Percentiles rank a stretch among this genome's conserved stretches.
These are phyloP conservation scores for Neofusicoccum ribis DNA, from an alignment of 2,329 filamentous ascomycete genomes.

Conservation along the genomic window DNA sequence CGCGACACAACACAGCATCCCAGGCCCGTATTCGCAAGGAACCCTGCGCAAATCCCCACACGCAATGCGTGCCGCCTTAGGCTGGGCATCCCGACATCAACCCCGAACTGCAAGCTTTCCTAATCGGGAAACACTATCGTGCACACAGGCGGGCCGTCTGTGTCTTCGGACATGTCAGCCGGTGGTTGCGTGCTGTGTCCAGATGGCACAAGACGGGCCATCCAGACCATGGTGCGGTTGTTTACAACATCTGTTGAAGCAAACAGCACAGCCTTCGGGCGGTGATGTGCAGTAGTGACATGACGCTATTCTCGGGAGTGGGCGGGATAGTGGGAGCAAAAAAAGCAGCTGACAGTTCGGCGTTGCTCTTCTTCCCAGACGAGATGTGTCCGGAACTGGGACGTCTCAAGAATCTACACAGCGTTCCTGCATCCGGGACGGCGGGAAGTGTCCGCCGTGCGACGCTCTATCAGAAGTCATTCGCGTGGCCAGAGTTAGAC, in stretches of 20 bases:
- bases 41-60: slow-evolving; percentile 14
- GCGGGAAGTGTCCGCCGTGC: background rate
- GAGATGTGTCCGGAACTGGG: background rate
- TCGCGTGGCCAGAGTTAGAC: slow-evolving; percentile 2
- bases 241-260: background rate
- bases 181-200: background rate
- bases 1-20: background rate
- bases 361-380: background rate
- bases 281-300: background rate
- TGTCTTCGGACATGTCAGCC: background rate
- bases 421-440: slow-evolving; percentile 9
- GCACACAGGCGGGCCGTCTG: background rate
- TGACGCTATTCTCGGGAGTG: background rate
- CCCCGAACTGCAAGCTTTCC: background rate
- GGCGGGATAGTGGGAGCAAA: background rate
- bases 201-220: background rate
- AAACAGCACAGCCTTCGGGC: background rate
- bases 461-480: background rate
- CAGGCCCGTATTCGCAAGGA: background rate
- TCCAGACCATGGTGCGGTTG: background rate
- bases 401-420: background rate
- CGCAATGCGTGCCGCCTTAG: background rate
- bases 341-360: background rate
- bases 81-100: background rate
- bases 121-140: background rate